phyloP scores from a whole-genome alignment of 1,284 basidiomycete species.

The Leccinum fuscescens region DNA sequence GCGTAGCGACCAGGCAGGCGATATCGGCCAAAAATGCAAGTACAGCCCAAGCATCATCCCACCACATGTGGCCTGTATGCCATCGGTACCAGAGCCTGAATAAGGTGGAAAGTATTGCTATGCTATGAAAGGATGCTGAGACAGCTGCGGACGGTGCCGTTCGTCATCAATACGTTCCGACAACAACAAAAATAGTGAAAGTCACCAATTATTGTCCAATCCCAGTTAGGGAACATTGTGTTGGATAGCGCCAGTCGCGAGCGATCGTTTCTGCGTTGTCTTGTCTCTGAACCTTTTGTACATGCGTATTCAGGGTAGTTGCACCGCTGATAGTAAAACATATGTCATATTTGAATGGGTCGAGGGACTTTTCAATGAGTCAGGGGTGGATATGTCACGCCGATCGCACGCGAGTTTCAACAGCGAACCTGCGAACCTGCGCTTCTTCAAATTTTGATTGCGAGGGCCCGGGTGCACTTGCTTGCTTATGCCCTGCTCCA shows the following conservation, averaged over 20 bases:
- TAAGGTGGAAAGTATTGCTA: slow-evolving; percentile 24
- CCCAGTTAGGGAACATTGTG: slow-evolving; percentile 22
- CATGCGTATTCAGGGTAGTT: neutral
- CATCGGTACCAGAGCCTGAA: slow-evolving; percentile 28
- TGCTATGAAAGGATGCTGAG: slow-evolving; percentile 20
- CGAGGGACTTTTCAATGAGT: neutral
- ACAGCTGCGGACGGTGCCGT: slow-evolving; percentile 7
- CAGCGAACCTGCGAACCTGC: neutral
- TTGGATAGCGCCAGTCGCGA: neutral
- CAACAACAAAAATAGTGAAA: neutral
- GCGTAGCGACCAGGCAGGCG: slow-evolving; percentile 5
- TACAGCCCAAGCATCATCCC: slow-evolving; percentile 27
- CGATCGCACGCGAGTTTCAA: neutral
- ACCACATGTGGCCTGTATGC: slow-evolving; percentile 25
- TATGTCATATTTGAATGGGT: neutral
- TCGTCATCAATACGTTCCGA: neutral
- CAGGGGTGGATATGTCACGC: neutral
- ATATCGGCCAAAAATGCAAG: slow-evolving; percentile 21
- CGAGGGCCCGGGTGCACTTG: neutral
- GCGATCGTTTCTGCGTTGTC: neutral
- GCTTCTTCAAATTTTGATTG: neutral
- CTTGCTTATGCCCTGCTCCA: neutral
- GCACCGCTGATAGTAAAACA: neutral
- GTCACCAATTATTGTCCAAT: slow-evolving; percentile 12
- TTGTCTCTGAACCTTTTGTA: slow-evolving; percentile 6